These are phyloP conservation scores for Cryptococcus hybrid DNA, from an alignment of 1,284 basidiomycete species.

Conservation along the genomic window DNA sequence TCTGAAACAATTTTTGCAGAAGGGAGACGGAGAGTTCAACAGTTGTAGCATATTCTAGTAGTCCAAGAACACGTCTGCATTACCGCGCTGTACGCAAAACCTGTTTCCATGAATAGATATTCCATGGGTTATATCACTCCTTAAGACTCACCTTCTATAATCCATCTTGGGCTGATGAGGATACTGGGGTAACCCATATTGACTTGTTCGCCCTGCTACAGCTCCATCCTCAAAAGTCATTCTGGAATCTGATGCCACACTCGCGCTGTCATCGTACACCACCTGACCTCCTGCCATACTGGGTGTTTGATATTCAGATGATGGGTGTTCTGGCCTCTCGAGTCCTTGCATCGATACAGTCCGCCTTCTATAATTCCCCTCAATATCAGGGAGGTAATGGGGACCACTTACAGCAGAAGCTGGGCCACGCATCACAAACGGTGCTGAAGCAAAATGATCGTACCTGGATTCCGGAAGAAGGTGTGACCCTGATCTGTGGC, in stretches of 20 bases:
- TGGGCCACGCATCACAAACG: neutral
- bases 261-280: constrained; percentile 31
- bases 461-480: neutral
- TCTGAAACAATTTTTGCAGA: too few relatives aligned
- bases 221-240: constrained; percentile 49
- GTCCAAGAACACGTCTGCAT: constrained; percentile 37
- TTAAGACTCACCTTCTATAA: constrained; percentile 27
- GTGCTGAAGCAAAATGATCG: constrained; percentile 3
- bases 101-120: constrained; percentile 6
- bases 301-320: neutral
- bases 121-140: neutral
- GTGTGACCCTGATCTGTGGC: constrained; percentile 12
- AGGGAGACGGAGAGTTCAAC: too few relatives aligned
- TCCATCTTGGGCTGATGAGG: constrained; percentile 30
- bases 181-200: constrained; percentile 36
- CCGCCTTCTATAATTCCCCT: constrained; percentile 1
- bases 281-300: constrained; percentile 7
- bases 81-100: constrained; percentile 34
- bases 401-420: neutral
- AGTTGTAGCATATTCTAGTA: constrained; percentile 1
- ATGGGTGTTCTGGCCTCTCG: constrained; percentile 1
- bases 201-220: constrained; percentile 62
- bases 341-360: constrained; percentile 14
- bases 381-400: neutral
- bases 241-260: constrained; percentile 22